Evolutionary conservation across 2,329 filamentous ascomycete genomes (phyloP), one percentile per base, ranked within the genome.

Genomic region (Colletotrichum cereale): DNA sequence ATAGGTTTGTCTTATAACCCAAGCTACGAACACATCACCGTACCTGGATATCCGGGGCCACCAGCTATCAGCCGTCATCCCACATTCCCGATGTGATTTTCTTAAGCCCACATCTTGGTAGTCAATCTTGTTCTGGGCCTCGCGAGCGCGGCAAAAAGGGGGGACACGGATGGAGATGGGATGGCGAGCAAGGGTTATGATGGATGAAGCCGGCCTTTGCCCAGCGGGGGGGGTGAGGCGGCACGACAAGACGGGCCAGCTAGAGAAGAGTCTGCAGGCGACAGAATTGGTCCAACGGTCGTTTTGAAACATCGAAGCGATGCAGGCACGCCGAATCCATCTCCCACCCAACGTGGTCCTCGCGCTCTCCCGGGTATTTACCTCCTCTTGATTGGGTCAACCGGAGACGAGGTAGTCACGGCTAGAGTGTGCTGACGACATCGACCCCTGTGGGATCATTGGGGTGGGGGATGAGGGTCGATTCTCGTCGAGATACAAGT

Each of bases 1-100:
- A n/a, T n/a, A n/a, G n/a, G n/a, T n/a, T 36, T 42, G 38, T 69
- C 66, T 72, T 72, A 72, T 72, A 72, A 60, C 65, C 7, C 31
- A 40, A 24, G n/a, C 11, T 7, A 8, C 24, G 47, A 44, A 47
- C 29, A 24, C 26, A 47, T 29, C 26, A 44, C 24, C 47, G n/a
- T n/a, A 24, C 36, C 38, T 4, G 48, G 48, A 52, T 10, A 24
- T 14, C 26, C 31, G 7, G 12, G 24, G 50, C 34, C 42, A 47
- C 34, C 44, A 34, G 16, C 38, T n/a, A 36, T 48, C 42, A 57
- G 40, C 52, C 29, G 53, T 10, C 34, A 31, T 57, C 50, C 42
- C 53, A 65, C 16, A 44, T 7, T 29, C 18, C 31, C 53, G 47
- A 48, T 26, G 47, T 48, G 29, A 55, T 60, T 40, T 40, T 47